Evolutionary conservation across 495 filamentous ascomycete genomes (phyloP).

Genomic region (Thozetella sp.): DNA sequence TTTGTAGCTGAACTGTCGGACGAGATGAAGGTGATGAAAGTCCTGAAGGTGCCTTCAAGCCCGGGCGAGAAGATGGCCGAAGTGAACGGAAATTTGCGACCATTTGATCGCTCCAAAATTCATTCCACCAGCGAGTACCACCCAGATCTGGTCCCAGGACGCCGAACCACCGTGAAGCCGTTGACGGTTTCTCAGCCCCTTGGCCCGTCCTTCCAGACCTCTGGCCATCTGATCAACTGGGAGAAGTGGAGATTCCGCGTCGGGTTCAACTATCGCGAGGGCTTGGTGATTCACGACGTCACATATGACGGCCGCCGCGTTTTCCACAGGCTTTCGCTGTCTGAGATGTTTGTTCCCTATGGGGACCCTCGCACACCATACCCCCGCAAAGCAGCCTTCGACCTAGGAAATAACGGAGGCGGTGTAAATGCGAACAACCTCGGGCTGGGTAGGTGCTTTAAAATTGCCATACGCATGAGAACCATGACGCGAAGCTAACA

Average conservation of each 20-base stretch:
- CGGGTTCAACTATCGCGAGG: slow-evolving; percentile 75
- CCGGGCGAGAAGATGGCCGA: slow-evolving; percentile 61
- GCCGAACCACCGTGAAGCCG: slow-evolving; percentile 69
- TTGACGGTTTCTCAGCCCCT: slow-evolving; percentile 77
- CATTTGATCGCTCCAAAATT: no score
- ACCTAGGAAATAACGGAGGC: slow-evolving; percentile 75
- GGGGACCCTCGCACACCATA: slow-evolving; percentile 72
- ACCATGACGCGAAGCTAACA: no score
- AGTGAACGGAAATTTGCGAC: no score
- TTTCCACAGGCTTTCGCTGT: slow-evolving; percentile 68
- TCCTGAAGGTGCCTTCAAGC: slow-evolving; percentile 63
- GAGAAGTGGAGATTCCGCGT: slow-evolving; percentile 72
- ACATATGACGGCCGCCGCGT: slow-evolving; percentile 67
- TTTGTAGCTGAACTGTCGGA: slow-evolving; percentile 73
- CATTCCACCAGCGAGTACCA: no score
- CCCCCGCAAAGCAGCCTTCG: slow-evolving; percentile 79
- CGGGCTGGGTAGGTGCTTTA: no score
- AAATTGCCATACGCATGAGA: no score
- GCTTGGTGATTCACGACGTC: slow-evolving; percentile 69
- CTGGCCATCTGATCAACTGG: slow-evolving; percentile 55
- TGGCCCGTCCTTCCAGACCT: slow-evolving; percentile 71
- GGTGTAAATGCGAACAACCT: slow-evolving; percentile 78
- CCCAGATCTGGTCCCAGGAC: no score
- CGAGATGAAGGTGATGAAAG: slow-evolving; percentile 63
- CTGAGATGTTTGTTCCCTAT: slow-evolving; percentile 82